phyloP scores from a whole-genome alignment of 129 eudicot species.

The Smallanthus sonchifolius region DNA sequence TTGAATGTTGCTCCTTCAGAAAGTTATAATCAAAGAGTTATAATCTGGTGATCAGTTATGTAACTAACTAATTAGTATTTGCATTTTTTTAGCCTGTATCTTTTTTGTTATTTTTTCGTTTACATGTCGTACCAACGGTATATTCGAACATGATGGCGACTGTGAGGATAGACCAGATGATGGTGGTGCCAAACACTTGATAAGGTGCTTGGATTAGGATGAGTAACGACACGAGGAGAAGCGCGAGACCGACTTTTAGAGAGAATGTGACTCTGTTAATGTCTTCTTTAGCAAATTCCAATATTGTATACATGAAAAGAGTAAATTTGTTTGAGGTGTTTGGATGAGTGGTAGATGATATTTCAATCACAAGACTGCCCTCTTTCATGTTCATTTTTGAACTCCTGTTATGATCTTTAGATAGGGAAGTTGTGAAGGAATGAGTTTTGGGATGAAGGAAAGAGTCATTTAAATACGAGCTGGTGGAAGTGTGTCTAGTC shows the following conservation, averaged over 20 bases:
- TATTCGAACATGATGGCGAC: conserved; percentile 80
- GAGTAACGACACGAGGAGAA: conserved; percentile 64
- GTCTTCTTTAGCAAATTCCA: conserved; percentile 60
- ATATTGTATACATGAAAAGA: conserved; percentile 36
- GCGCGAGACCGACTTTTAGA: conserved; percentile 62
- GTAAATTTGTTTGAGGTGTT: conserved; percentile 37
- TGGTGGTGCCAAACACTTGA: conserved; percentile 54
- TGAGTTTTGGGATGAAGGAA: conserved; percentile 22
- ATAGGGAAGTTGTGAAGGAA: conserved; percentile 4
- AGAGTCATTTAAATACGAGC: conserved; percentile 31
- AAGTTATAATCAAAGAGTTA: background rate
- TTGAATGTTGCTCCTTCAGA: conserved; percentile 58
- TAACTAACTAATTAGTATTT: background rate
- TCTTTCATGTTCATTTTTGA: conserved; percentile 45
- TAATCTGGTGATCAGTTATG: background rate
- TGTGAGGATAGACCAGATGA: conserved; percentile 83
- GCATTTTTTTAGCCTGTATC: background rate
- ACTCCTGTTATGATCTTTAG: background rate
- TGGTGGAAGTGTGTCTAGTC: background rate
- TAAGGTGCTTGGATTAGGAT: conserved; percentile 57
- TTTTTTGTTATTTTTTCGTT: background rate
- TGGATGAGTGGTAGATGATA: conserved; percentile 33
- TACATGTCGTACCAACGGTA: conserved; percentile 56
- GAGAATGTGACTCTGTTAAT: conserved; percentile 45
- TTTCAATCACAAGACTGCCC: conserved; percentile 44